Percentiles rank a stretch among this genome's conserved stretches.
phyloP scores from a whole-genome alignment of 495 filamentous ascomycete genomes.

The Hypoxylon perforatum region DNA sequence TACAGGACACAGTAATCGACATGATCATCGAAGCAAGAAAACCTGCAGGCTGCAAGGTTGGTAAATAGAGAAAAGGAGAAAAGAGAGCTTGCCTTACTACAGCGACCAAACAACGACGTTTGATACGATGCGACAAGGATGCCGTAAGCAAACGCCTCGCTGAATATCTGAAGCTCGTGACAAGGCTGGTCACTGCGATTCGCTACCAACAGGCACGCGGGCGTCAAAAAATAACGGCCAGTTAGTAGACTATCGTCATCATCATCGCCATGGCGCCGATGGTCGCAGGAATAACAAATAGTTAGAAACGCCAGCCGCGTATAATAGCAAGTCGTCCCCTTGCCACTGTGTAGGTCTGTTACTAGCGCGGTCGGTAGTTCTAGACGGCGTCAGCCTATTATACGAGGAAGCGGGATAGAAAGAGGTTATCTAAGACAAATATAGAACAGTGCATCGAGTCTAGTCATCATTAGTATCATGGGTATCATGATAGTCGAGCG shows the following conservation, averaged over 20 bases:
- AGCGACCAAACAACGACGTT: constrained; percentile 4
- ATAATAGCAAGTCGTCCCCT: neutral
- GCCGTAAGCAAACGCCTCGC: constrained; percentile 26
- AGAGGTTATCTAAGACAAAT: neutral
- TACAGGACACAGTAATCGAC: neutral
- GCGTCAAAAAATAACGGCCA: neutral
- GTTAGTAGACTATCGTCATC: neutral
- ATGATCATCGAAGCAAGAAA: constrained; percentile 26
- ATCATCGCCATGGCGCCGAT: constrained; percentile 24
- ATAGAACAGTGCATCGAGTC: neutral
- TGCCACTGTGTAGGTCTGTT: constrained; percentile 19
- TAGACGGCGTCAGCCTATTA: constrained; percentile 16
- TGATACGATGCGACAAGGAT: constrained; percentile 30
- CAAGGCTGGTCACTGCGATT: constrained; percentile 20
- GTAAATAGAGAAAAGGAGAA: neutral
- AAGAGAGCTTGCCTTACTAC: constrained; percentile 4
- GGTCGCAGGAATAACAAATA: constrained; percentile 3
- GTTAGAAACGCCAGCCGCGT: neutral
- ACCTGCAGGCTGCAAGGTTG: constrained; percentile 6
- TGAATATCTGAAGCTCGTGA: constrained; percentile 23
- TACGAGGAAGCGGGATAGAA: constrained; percentile 2
- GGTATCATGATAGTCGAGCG: neutral
- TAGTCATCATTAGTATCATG: neutral
- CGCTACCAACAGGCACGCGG: constrained; percentile 10
- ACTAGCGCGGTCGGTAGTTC: constrained; percentile 2